phyloP scores from a whole-genome alignment of 139 green algal species.

The Chlamydomonas applanata region DNA sequence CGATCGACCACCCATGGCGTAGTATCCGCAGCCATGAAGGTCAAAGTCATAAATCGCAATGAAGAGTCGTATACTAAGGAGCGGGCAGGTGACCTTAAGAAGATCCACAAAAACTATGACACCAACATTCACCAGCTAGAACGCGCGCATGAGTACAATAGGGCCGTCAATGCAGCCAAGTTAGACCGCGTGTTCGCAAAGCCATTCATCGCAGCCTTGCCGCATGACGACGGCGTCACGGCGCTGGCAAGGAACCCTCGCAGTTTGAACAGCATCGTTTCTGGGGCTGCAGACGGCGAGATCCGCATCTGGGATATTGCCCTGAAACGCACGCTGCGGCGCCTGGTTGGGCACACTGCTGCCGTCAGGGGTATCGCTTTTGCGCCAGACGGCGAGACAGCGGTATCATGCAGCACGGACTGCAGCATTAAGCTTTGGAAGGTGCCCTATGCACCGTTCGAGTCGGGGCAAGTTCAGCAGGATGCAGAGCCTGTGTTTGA shows the following conservation, averaged over 20 bases:
- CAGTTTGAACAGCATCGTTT: constrained; percentile 81
- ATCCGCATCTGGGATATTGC: constrained; percentile 90
- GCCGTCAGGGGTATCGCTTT: constrained; percentile 81
- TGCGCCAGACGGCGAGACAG: constrained; percentile 69
- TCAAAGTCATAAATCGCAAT: constrained; percentile 87
- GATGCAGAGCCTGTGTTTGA: constrained; percentile 64
- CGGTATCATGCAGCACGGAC: constrained; percentile 83
- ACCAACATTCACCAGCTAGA: constrained; percentile 88
- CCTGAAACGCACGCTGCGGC: constrained; percentile 61
- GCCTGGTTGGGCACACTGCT: constrained; percentile 71
- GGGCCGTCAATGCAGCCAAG: constrained; percentile 91
- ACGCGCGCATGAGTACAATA: constrained; percentile 89
- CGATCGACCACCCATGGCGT: not conserved
- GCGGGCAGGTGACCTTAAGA: constrained; percentile 71
- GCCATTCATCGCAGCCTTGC: constrained; percentile 88
- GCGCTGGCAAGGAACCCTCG: constrained; percentile 77
- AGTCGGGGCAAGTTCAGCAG: constrained; percentile 58
- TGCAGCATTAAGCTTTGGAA: constrained; percentile 87
- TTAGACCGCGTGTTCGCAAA: constrained; percentile 95
- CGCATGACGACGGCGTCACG: constrained; percentile 89
- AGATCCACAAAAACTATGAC: constrained; percentile 93
- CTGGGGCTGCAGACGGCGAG: constrained; percentile 60
- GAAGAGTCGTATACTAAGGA: constrained; percentile 84
- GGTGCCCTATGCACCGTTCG: constrained; percentile 79
- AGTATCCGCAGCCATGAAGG: constrained; percentile 72